phyloP scores from a whole-genome alignment of 2,329 filamentous ascomycete genomes.

The Penicillium palitans region DNA sequence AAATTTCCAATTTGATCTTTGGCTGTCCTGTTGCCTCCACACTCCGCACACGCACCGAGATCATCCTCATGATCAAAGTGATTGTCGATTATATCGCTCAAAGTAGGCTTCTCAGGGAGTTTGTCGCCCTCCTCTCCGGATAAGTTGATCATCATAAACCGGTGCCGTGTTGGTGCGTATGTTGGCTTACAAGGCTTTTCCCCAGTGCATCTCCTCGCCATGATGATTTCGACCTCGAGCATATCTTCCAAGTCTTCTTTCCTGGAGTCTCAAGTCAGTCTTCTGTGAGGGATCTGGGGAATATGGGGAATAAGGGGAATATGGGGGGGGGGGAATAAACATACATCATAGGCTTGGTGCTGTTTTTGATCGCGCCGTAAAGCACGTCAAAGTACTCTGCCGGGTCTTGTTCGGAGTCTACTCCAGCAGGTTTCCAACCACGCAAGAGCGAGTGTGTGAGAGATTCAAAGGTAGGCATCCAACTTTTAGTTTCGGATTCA shows the following conservation, averaged over 20 bases:
- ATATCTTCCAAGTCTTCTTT: conserved; percentile 5
- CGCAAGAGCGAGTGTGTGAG: neutral
- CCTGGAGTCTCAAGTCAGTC: conserved; percentile 9
- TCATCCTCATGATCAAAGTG: neutral
- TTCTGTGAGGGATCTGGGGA: neutral
- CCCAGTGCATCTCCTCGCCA: neutral
- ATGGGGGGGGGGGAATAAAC: neutral
- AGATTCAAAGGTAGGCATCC: neutral
- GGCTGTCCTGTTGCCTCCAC: neutral
- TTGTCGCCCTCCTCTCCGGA: neutral
- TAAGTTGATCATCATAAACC: neutral
- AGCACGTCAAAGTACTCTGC: conserved; percentile 4
- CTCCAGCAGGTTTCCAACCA: neutral
- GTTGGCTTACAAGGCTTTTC: neutral
- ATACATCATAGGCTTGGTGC: neutral
- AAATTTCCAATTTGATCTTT: conserved; percentile 9
- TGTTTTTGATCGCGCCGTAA: neutral
- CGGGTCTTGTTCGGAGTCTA: conserved; percentile 12
- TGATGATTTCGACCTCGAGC: neutral
- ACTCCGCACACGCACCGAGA: neutral
- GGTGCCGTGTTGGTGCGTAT: neutral
- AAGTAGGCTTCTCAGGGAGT: neutral
- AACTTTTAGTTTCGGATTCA: neutral
- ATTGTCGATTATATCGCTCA: neutral
- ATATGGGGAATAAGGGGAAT: neutral